These are phyloP conservation scores for Zymoseptoria pseudotritici DNA, from an alignment of 2,329 filamentous ascomycete species.

Conservation along the genomic window DNA sequence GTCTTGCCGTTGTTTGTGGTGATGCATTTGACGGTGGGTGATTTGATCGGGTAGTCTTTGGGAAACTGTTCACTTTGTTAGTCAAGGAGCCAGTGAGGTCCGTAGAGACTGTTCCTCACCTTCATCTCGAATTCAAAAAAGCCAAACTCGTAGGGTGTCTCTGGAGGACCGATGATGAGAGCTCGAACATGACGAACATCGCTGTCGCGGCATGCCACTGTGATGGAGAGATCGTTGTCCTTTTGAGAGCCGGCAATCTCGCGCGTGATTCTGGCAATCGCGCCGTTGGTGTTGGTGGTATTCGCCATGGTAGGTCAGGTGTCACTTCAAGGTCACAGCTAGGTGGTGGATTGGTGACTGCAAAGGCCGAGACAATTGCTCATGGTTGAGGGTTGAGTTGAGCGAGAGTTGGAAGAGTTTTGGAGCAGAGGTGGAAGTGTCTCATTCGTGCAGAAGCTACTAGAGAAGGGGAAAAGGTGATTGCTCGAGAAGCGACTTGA, in stretches of 20 bases:
- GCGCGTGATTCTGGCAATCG: conserved; percentile 40
- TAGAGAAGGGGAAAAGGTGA: background rate
- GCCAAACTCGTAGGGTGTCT: conserved; percentile 84
- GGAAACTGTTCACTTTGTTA: conserved; percentile 13
- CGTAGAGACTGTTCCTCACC: background rate
- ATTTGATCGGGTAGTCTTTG: conserved; percentile 72
- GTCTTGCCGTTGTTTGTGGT: conserved; percentile 86
- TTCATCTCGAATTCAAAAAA: conserved; percentile 72
- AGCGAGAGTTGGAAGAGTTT: background rate
- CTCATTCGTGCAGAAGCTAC: background rate
- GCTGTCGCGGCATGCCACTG: conserved; percentile 76
- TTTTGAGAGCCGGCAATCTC: conserved; percentile 82
- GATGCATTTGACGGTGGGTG: conserved; percentile 55
- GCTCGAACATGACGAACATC: conserved; percentile 85
- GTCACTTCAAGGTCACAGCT: background rate
- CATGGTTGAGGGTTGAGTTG: background rate
- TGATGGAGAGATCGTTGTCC: conserved; percentile 75
- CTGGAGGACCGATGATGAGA: conserved; percentile 83
- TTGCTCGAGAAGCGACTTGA: background rate
- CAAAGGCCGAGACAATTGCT: background rate
- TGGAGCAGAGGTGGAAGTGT: background rate
- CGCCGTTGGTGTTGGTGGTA: conserved; percentile 21
- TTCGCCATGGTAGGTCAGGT: conserved; percentile 14
- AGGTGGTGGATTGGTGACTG: background rate
- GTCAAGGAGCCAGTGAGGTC: background rate